These are phyloP conservation scores for Pythium oligandrum DNA, from an alignment of 352 stramenopile species.

Conservation along the genomic window DNA sequence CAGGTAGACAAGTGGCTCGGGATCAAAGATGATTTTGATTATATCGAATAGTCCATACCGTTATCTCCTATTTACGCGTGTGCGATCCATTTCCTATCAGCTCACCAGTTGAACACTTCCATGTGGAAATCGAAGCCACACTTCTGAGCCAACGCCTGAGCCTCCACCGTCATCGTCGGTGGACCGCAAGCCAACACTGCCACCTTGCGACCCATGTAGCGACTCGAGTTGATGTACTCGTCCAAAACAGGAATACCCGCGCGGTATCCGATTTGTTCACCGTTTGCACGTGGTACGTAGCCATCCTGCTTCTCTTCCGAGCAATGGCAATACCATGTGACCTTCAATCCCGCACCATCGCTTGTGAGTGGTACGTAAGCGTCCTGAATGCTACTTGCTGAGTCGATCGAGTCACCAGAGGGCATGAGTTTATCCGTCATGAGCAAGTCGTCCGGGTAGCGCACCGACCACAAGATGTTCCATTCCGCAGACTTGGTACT, in stretches of 20 bases:
- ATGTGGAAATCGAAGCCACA: slow-evolving; percentile 82
- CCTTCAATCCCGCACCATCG: slow-evolving; percentile 24
- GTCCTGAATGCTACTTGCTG: slow-evolving; percentile 32
- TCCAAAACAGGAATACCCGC: slow-evolving; percentile 55
- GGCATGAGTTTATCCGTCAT: slow-evolving; percentile 73
- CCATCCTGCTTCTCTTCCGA: slow-evolving; percentile 44
- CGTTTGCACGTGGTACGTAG: slow-evolving; percentile 38
- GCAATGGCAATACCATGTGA: slow-evolving; percentile 62
- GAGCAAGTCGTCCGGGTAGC: slow-evolving; percentile 50
- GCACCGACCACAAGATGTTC: slow-evolving; percentile 66
- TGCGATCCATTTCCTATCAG: not conserved
- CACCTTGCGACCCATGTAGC: slow-evolving; percentile 52
- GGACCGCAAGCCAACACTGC: slow-evolving; percentile 71
- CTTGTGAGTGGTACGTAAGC: slow-evolving; percentile 30
- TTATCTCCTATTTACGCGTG: not conserved
- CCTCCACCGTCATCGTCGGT: slow-evolving; percentile 64
- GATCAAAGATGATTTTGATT: slow-evolving; percentile 86
- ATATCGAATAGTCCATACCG: slow-evolving; percentile 43
- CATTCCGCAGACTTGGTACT: slow-evolving; percentile 32
- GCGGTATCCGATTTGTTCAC: slow-evolving; percentile 49
- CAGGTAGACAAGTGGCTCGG: slow-evolving; percentile 84
- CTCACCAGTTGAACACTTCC: slow-evolving; percentile 74
- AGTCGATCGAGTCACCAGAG: slow-evolving; percentile 31
- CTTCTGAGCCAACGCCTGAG: slow-evolving; percentile 52
- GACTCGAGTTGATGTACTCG: slow-evolving; percentile 64